These are phyloP conservation scores for Apiospora sp. DNA, from an alignment of 2,329 filamentous ascomycete species.

Conservation along the genomic window DNA sequence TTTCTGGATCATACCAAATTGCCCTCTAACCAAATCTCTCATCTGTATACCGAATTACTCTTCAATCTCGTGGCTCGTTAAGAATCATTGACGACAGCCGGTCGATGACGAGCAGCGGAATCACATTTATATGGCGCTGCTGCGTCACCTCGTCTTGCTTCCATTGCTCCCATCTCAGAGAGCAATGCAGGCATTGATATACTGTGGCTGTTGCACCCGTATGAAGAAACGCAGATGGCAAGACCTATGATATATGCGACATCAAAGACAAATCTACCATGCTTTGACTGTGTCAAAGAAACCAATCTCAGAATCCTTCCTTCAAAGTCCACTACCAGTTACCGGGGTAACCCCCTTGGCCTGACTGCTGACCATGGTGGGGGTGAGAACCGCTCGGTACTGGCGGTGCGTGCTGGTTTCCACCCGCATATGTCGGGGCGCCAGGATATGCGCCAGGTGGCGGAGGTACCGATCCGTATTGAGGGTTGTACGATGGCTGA, in stretches of 20 bases:
- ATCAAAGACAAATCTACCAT: constrained; percentile 23
- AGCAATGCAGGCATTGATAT: constrained; percentile 15
- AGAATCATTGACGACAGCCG: neutral
- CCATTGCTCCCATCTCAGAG: constrained; percentile 14
- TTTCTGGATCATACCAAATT: constrained; percentile 15
- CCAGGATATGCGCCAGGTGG: constrained; percentile 38
- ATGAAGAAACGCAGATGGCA: constrained; percentile 19
- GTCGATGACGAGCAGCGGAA: constrained; percentile 1
- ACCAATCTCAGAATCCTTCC: constrained; percentile 5
- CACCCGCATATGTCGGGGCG: constrained; percentile 39
- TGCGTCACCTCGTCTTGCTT: neutral
- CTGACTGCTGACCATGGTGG: constrained; percentile 38
- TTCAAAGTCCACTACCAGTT: constrained; percentile 37
- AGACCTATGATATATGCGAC: constrained; percentile 19
- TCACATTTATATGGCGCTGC: constrained; percentile 11
- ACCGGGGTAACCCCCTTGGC: constrained; percentile 45
- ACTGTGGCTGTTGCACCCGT: constrained; percentile 19
- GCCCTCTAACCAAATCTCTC: constrained; percentile 11
- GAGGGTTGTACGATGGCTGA: constrained; percentile 37
- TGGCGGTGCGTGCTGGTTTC: constrained; percentile 34
- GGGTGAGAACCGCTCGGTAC: constrained; percentile 38
- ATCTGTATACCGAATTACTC: constrained; percentile 10
- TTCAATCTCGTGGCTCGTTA: constrained; percentile 18
- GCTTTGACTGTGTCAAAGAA: neutral
- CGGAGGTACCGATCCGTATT: constrained; percentile 39